These are phyloP conservation scores for Blastomyces gilchristii DNA, from an alignment of 2,329 filamentous ascomycete species.

Conservation along the genomic window DNA sequence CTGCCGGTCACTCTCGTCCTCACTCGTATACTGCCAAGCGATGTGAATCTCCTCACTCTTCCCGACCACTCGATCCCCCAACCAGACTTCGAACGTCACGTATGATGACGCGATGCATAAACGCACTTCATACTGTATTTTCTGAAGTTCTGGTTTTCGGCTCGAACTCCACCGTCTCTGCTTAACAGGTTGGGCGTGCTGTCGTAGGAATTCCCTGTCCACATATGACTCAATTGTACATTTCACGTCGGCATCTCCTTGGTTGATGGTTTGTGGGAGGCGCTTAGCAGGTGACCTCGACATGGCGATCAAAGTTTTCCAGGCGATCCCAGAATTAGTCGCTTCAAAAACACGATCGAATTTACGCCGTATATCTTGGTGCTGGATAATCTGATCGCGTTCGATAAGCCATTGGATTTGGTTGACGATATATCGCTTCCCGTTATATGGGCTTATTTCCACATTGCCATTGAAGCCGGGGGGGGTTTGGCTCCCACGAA, in stretches of 20 bases:
- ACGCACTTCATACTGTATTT: constrained; percentile 7
- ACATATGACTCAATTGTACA: not conserved
- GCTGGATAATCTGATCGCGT: not conserved
- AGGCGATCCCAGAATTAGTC: not conserved
- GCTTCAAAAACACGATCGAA: not conserved
- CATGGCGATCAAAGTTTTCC: constrained; percentile 2
- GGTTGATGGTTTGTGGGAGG: not conserved
- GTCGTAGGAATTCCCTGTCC: not conserved
- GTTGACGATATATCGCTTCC: constrained; percentile 4
- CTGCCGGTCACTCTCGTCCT: not conserved
- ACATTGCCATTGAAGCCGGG: not conserved
- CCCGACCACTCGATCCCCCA: constrained; percentile 3
- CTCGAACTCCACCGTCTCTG: not conserved
- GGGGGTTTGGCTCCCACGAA: not conserved
- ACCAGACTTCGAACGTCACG: not conserved
- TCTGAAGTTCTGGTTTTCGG: not conserved
- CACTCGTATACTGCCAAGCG: constrained; percentile 1
- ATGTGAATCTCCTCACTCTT: not conserved
- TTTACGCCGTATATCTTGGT: not conserved
- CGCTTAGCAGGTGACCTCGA: not conserved
- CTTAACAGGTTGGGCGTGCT: not conserved
- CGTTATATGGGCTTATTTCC: constrained; percentile 1
- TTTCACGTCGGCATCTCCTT: not conserved
- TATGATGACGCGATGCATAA: not conserved
- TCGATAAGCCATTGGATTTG: constrained; percentile 5